Conservation (phyloP, 352 stramenopile species). For the Globisporangium mamillatum region DNA sequence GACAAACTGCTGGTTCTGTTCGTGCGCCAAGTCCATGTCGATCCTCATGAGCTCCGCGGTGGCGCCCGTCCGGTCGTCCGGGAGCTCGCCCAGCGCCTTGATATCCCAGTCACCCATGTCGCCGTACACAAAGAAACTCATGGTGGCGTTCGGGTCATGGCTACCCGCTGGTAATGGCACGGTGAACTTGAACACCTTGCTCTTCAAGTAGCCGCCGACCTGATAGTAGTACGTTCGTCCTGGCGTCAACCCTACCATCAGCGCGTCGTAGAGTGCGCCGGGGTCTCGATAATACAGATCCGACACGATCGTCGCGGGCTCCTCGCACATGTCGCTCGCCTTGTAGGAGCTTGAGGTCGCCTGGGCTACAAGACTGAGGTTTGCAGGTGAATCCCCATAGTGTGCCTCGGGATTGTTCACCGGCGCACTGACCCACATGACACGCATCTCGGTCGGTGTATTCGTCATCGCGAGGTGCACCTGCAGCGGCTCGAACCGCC, state of each 20-base stretch:
- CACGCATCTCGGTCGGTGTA: neutral
- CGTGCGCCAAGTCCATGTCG: neutral
- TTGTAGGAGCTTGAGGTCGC: conserved; percentile 5
- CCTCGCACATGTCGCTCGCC: neutral
- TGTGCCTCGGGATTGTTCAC: conserved; percentile 8
- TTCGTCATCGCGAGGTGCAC: conserved; percentile 25
- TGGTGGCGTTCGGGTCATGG: neutral
- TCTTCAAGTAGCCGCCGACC: neutral
- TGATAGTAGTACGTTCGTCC: neutral
- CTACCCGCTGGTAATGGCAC: no score
- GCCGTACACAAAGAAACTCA: neutral
- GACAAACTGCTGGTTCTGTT: neutral
- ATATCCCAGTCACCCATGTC: conserved; percentile 13
- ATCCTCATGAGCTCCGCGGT: neutral
- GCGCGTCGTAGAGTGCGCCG: neutral
- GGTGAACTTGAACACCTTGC: neutral
- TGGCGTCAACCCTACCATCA: neutral
- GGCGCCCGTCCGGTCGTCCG: neutral
- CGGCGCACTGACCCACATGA: neutral
- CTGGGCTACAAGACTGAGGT: neutral
- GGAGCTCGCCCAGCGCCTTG: neutral
- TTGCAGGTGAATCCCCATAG: conserved; percentile 6
- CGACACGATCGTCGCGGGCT: neutral
- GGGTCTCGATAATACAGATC: neutral
- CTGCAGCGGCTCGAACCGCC: conserved; percentile 23